Evolutionary conservation across 306 rosid species (phyloP), one percentile per base, ranked within the genome.

Genomic region (Echinosophora koreensis): DNA sequence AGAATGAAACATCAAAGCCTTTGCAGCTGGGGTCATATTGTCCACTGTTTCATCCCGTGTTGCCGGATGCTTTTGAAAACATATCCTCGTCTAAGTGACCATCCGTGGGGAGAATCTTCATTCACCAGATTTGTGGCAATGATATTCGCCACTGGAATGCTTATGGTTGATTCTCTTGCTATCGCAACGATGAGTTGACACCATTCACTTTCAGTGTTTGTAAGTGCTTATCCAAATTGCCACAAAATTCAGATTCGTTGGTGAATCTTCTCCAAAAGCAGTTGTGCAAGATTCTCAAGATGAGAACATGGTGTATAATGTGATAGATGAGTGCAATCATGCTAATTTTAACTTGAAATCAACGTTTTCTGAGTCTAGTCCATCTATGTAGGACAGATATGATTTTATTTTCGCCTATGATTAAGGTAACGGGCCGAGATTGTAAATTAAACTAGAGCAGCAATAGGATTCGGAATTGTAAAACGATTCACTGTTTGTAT

Each of bases 241-340:
- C 74, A 28, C 67, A 37, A 66, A 62, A 78, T 73, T 80, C 77
- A 3, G 80, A 80, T 63, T 67, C 81, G 49, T 66, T 64, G 70
- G 74, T 35, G 72, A 83, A 69, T 79, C 71, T 81, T 87, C 85
- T 83, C 68, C 73, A 27, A 71, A 30, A 76, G 87, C 82, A 73
- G 70, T 16, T 80, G 74, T 66, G 68, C 91, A 79, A 57, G 80
- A 69, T 84, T 78, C 69, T 71, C 71, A 30, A 59, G 80, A 81
- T 81, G 90, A 74, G 60, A 86, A 68, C 62, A 83, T 39, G 38
- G 88, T 44, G 59, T 69, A 60, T 81, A 81, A 85, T 58, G 75
- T 73, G 69, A 83, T 80, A 88, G 95, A 88, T 70, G 93, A 84
- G 72, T 84, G 88, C 80, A 89, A 90, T 81, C 90, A 90, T 18